Conservation (phyloP, 371 early-diverging fungal species). For the Mucor velutinosus region DNA sequence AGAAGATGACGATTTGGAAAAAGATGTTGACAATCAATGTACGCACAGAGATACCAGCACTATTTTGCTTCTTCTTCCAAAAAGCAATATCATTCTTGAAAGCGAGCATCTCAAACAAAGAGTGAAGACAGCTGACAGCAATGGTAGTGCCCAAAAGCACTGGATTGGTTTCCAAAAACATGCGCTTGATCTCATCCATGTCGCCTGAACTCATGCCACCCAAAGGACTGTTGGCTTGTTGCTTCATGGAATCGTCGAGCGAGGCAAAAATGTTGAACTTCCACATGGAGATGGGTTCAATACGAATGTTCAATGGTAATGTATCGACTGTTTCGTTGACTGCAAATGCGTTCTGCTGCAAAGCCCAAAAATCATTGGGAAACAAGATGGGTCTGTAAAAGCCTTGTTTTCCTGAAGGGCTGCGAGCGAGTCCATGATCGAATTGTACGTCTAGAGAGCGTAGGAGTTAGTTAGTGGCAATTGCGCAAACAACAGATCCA, state of each 20-base stretch:
- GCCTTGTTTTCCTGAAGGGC: slow-evolving; percentile 40
- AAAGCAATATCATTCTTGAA: slow-evolving; percentile 95
- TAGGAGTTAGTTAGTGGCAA: neutral
- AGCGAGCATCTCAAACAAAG: slow-evolving; percentile 91
- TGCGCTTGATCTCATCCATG: slow-evolving; percentile 73
- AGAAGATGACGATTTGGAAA: slow-evolving; percentile 85
- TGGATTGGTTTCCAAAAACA: slow-evolving; percentile 92
- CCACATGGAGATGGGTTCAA: slow-evolving; percentile 72
- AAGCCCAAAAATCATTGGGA: slow-evolving; percentile 89
- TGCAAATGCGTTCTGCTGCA: slow-evolving; percentile 68
- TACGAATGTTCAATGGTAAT: slow-evolving; percentile 70
- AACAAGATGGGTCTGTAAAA: slow-evolving; percentile 77
- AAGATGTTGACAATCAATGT: slow-evolving; percentile 81
- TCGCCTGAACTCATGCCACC: slow-evolving; percentile 65
- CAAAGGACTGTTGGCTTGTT: slow-evolving; percentile 66
- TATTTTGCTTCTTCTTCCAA: slow-evolving; percentile 85
- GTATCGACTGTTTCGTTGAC: slow-evolving; percentile 76
- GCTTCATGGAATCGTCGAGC: slow-evolving; percentile 65
- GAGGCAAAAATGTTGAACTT: slow-evolving; percentile 73
- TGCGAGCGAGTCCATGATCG: slow-evolving; percentile 32
- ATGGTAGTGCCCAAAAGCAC: slow-evolving; percentile 77
- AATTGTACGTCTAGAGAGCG: slow-evolving; percentile 50
- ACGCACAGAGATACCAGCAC: slow-evolving; percentile 87
- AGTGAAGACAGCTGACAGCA: slow-evolving; percentile 81
- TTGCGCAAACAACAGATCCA: neutral